Evolutionary conservation across 805 yeast genomes (phyloP).

Genomic region (Candida gorgasii): DNA sequence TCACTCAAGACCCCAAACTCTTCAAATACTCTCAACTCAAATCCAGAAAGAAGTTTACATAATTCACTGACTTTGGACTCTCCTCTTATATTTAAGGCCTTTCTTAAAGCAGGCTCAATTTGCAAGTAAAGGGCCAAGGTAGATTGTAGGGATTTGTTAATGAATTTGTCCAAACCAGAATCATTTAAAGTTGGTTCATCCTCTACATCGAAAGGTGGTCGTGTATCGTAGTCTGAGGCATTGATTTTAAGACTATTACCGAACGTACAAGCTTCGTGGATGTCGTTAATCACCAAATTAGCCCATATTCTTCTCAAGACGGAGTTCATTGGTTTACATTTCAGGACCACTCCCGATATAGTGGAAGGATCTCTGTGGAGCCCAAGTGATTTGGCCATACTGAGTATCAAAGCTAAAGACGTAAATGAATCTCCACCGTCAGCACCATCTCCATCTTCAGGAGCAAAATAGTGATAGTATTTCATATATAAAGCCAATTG

Average conservation of each 20-base stretch:
- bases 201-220: constrained; percentile 43
- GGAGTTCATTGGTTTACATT: constrained; percentile 34
- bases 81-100: constrained; percentile 42
- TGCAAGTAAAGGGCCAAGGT: constrained; percentile 29
- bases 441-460: constrained; percentile 44
- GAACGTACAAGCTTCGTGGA: constrained; percentile 43
- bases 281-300: constrained; percentile 47
- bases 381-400: constrained; percentile 43
- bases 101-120: constrained; percentile 33
- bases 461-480: constrained; percentile 36
- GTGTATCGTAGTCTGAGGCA: constrained; percentile 50
- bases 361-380: constrained; percentile 42
- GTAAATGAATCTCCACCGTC: constrained; percentile 40
- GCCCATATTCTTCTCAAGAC: constrained; percentile 64
- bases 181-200: constrained; percentile 40
- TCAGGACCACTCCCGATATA: constrained; percentile 22
- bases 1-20: constrained; percentile 29
- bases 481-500: constrained; percentile 31
- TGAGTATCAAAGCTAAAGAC: constrained; percentile 28
- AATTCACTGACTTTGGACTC: constrained; percentile 40
- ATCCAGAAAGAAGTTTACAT: constrained; percentile 28
- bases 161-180: constrained; percentile 41
- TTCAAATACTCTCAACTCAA: constrained; percentile 35
- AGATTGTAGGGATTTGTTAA: constrained; percentile 31
- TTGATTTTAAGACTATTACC: constrained; percentile 49